These are phyloP conservation scores for Fraxinus excelsior DNA, from an alignment of 257 asterid genomes.

Conservation along the genomic window DNA sequence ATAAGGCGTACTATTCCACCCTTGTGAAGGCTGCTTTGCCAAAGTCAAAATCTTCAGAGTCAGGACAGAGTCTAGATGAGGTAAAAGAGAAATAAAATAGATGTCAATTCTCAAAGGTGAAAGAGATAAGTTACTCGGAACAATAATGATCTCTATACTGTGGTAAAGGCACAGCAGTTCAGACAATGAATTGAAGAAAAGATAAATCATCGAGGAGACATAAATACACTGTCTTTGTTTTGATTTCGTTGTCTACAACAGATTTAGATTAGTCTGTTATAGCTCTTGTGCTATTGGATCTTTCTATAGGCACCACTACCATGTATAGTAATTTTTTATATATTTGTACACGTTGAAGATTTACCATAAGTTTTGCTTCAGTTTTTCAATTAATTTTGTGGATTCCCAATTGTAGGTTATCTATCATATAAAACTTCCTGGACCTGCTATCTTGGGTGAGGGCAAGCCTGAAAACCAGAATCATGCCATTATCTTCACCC, in stretches of 20 bases:
- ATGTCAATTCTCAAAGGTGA: conserved; percentile 15
- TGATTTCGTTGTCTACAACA: neutral
- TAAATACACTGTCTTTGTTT: neutral
- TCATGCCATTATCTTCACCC: conserved; percentile 96
- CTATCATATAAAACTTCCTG: conserved; percentile 96
- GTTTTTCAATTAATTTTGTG: conserved; percentile 18
- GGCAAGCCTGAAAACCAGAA: conserved; percentile 99
- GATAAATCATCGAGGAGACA: neutral
- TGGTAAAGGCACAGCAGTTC: neutral
- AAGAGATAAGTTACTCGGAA: neutral
- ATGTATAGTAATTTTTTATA: neutral
- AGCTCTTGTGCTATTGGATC: conserved; percentile 8
- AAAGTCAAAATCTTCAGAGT: conserved; percentile 76
- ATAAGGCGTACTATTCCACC: conserved; percentile 87
- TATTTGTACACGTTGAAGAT: neutral
- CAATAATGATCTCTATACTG: neutral
- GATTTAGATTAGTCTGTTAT: neutral
- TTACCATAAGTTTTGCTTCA: conserved; percentile 6
- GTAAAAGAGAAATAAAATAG: conserved; percentile 35
- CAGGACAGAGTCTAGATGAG: conserved; percentile 96
- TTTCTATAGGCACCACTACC: neutral
- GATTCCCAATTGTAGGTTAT: conserved; percentile 50
- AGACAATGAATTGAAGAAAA: neutral
- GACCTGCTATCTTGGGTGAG: conserved; percentile 93
- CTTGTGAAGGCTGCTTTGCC: conserved; percentile 96